Percentiles rank a stretch among this genome's conserved stretches.
phyloP scores from a whole-genome alignment of 495 filamentous ascomycete species.

The Podospora anserina region DNA sequence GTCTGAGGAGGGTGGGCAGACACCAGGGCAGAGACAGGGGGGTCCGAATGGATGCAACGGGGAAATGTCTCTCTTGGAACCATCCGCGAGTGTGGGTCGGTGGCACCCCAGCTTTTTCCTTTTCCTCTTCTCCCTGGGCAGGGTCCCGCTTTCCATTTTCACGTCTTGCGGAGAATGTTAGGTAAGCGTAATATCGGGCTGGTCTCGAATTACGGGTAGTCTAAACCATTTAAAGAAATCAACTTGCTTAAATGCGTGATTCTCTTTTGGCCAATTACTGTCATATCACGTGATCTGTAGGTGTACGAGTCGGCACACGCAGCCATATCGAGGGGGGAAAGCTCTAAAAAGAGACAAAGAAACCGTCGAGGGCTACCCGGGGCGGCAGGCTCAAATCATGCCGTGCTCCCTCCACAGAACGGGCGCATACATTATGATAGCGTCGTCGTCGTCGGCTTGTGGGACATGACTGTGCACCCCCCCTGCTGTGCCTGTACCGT shows the following conservation, averaged over 20 bases:
- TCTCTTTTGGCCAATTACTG: not conserved
- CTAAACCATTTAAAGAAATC: not conserved
- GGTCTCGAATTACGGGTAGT: not conserved
- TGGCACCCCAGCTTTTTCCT: slow-evolving; percentile 4
- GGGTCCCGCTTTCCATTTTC: not conserved
- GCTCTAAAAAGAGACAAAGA: not conserved
- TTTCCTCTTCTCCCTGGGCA: not conserved
- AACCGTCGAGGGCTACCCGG: not conserved
- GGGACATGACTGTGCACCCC: not conserved
- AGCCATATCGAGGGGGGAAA: not conserved
- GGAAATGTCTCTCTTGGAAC: slow-evolving; percentile 7
- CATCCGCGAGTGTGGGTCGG: not conserved
- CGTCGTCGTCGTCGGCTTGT: not conserved
- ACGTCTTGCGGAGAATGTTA: not conserved
- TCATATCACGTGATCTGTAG: not conserved
- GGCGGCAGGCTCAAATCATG: not conserved
- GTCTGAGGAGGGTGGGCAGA: not conserved
- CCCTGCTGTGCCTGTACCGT: not conserved
- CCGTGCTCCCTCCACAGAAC: not conserved
- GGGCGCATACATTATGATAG: not conserved
- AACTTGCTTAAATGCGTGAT: not conserved
- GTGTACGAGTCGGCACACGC: not conserved
- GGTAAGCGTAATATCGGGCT: not conserved
- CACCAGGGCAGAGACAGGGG: not conserved
- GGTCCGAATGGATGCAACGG: not conserved